Evolutionary conservation across 2,329 filamentous ascomycete species (phyloP).

Genomic region (Apiospora aurea): DNA sequence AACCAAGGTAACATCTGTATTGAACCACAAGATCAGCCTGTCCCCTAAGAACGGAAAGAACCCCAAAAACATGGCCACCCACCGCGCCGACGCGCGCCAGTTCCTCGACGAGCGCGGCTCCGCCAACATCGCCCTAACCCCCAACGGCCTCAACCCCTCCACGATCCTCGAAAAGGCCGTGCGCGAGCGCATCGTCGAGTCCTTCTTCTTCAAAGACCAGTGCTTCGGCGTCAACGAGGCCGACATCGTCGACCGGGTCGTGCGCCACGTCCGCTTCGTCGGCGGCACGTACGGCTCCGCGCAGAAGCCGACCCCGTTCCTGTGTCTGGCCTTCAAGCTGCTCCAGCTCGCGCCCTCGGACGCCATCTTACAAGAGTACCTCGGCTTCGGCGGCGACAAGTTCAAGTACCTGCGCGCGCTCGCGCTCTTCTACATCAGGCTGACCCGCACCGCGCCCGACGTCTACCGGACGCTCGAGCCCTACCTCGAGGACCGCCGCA

Average conservation of each 20-base stretch:
- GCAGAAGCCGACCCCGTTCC: slow-evolving; percentile 89
- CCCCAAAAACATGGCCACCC: slow-evolving; percentile 38
- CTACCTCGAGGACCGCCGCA: slow-evolving; percentile 80
- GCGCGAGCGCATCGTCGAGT: slow-evolving; percentile 92
- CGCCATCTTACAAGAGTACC: slow-evolving; percentile 80
- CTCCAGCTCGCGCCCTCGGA: slow-evolving; percentile 85
- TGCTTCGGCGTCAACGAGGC: slow-evolving; percentile 93
- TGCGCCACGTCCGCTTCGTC: slow-evolving; percentile 80
- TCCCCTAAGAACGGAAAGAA: not conserved
- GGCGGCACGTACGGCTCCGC: slow-evolving; percentile 86
- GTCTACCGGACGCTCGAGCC: slow-evolving; percentile 85
- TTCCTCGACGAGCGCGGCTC: slow-evolving; percentile 94
- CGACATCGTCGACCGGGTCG: slow-evolving; percentile 86
- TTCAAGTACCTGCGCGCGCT: slow-evolving; percentile 91
- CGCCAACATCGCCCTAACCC: slow-evolving; percentile 72
- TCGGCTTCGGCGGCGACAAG: slow-evolving; percentile 75
- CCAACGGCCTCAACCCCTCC: slow-evolving; percentile 90
- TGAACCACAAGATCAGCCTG: not conserved
- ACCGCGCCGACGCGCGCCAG: slow-evolving; percentile 80
- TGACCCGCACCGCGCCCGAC: slow-evolving; percentile 83
- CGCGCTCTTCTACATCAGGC: slow-evolving; percentile 89
- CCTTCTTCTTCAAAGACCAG: slow-evolving; percentile 98
- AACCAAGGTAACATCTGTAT: too few species aligned
- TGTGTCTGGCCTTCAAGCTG: slow-evolving; percentile 94
- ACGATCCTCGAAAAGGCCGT: slow-evolving; percentile 95